Conservation (phyloP, 108 stramenopile genomes). For the Seminavis robusta region DNA sequence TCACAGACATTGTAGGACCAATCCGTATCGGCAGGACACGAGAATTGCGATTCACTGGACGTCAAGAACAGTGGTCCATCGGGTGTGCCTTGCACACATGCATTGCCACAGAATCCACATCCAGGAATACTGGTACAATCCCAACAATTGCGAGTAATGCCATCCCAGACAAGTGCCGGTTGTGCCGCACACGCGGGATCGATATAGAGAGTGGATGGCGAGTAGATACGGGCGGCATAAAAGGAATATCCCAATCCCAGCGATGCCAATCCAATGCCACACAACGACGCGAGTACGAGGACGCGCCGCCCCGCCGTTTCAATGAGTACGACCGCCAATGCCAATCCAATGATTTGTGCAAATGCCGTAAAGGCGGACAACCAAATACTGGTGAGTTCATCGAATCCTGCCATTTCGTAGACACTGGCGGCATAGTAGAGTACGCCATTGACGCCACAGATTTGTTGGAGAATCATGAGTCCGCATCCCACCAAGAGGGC, state of each 20-base stretch:
- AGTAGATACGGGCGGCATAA: conserved; percentile 34
- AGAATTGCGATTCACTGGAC: conserved; percentile 52
- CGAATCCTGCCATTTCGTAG: conserved; percentile 77
- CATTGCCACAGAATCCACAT: conserved; percentile 48
- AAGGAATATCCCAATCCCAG: conserved; percentile 56
- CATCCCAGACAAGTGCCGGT: conserved; percentile 45
- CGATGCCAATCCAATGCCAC: conserved; percentile 38
- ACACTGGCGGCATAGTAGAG: conserved; percentile 85
- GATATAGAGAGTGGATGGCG: conserved; percentile 1
- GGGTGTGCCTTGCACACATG: conserved; percentile 18
- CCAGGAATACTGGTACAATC: conserved; percentile 46
- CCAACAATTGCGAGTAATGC: conserved; percentile 48
- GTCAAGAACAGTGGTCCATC: conserved; percentile 26
- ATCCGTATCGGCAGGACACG: conserved; percentile 21
- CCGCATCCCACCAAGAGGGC: conserved; percentile 76
- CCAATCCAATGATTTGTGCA: conserved; percentile 66
- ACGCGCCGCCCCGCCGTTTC: conserved; percentile 60
- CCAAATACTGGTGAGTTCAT: conserved; percentile 50
- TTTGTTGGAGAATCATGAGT: conserved; percentile 75
- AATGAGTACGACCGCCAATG: conserved; percentile 50
- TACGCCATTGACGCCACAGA: conserved; percentile 86
- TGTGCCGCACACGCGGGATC: conserved; percentile 21
- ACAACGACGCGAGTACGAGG: conserved; percentile 44
- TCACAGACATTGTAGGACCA: conserved; percentile 35
- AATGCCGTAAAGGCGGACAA: conserved; percentile 66